Conservation (phyloP, 768 basidiomycete genomes). For the Cystofilobasidium capitatum region DNA sequence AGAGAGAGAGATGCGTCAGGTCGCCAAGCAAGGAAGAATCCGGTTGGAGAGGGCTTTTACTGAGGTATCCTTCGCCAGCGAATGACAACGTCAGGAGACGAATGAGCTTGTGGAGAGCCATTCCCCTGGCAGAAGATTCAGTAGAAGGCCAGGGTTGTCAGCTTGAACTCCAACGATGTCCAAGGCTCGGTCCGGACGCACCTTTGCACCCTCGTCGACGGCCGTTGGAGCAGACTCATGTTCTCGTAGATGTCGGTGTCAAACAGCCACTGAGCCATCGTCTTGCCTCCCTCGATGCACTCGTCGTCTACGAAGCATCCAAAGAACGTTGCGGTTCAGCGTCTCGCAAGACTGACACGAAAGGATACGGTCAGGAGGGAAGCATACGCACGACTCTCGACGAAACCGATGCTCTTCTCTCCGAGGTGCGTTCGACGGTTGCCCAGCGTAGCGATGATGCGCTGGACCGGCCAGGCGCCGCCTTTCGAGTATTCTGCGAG, state of each 20-base stretch:
- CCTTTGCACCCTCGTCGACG: slow-evolving; percentile 12
- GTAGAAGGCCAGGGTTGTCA: not conserved
- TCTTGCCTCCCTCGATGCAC: slow-evolving; percentile 29
- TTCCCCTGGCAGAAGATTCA: not conserved
- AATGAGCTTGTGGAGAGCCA: slow-evolving; percentile 29
- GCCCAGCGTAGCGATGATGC: slow-evolving; percentile 21
- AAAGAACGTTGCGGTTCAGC: not conserved
- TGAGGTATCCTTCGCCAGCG: slow-evolving; percentile 29
- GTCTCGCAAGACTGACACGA: not conserved
- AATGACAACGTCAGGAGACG: slow-evolving; percentile 26
- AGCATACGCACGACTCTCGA: slow-evolving; percentile 28
- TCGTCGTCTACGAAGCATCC: slow-evolving; percentile 23
- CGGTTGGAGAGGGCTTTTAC: slow-evolving; percentile 6
- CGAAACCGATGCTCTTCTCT: slow-evolving; percentile 28
- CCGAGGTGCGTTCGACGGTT: slow-evolving; percentile 18
- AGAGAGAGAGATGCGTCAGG: not conserved
- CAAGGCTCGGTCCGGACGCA: not conserved
- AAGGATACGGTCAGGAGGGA: not conserved
- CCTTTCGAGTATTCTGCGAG: not conserved
- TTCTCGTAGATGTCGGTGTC: slow-evolving; percentile 28
- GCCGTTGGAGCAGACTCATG: slow-evolving; percentile 21
- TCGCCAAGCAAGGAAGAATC: not conserved
- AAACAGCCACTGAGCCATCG: slow-evolving; percentile 28
- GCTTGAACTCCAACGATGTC: too few relatives aligned
- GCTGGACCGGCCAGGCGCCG: slow-evolving; percentile 10